Percentiles rank a stretch among this genome's conserved stretches.
Conservation (phyloP, 495 filamentous ascomycete species). For the Pyrenula massariospora region DNA sequence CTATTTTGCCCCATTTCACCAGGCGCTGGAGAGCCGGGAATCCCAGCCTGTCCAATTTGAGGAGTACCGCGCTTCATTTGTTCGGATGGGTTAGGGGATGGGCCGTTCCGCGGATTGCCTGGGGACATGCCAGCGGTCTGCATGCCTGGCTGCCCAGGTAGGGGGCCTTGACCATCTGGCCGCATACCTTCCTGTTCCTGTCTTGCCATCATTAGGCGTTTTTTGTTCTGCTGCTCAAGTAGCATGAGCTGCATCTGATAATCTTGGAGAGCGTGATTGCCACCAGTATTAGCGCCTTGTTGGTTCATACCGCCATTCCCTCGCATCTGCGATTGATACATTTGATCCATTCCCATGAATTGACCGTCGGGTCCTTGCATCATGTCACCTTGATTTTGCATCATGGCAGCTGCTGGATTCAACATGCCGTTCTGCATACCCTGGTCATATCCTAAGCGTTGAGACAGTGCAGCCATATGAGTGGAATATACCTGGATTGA, state of each 20-base stretch:
- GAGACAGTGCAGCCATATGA: slow-evolving; percentile 67
- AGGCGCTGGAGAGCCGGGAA: slow-evolving; percentile 73
- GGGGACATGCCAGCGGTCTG: slow-evolving; percentile 63
- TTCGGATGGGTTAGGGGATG: slow-evolving; percentile 81
- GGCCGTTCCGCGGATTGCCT: slow-evolving; percentile 64
- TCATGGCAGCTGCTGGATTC: slow-evolving; percentile 32
- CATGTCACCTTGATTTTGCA: slow-evolving; percentile 67
- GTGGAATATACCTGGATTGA: slow-evolving; percentile 77
- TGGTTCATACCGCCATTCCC: slow-evolving; percentile 28
- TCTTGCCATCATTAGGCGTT: slow-evolving; percentile 88
- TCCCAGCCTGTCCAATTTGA: slow-evolving; percentile 65
- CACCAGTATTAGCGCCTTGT: slow-evolving; percentile 42
- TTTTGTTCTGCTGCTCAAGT: slow-evolving; percentile 98
- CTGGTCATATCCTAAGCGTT: slow-evolving; percentile 46
- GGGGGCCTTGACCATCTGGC: slow-evolving; percentile 44
- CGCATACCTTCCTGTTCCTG: slow-evolving; percentile 84
- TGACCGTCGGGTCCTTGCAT: slow-evolving; percentile 59
- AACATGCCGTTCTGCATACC: slow-evolving; percentile 60
- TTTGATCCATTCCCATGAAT: slow-evolving; percentile 35
- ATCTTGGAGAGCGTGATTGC: slow-evolving; percentile 92
- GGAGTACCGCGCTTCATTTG: slow-evolving; percentile 83
- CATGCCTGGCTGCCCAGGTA: slow-evolving; percentile 42
- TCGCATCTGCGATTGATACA: slow-evolving; percentile 30
- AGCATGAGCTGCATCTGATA: slow-evolving; percentile 99
- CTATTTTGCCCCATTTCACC: slow-evolving; percentile 66